Base-by-base conservation (phyloP, 257 asterid genomes). In the Handroanthus guayacan region DNA sequence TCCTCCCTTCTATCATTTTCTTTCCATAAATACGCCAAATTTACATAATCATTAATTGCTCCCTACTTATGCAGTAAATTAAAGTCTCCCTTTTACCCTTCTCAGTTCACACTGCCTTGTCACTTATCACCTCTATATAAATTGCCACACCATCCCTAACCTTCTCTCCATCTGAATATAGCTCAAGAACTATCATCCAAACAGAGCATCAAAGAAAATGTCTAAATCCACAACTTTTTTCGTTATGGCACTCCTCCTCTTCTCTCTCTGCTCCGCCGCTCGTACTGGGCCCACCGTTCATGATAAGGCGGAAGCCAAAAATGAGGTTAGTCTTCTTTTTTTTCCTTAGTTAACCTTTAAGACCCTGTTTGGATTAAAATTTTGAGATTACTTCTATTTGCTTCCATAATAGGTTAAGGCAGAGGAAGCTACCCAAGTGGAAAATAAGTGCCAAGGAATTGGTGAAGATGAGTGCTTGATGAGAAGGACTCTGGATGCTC, bases 401-500 rank as follows among this genome's bases (percentile, higher is more conserved):
- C 37, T 9, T 43, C 34, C 3, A 51, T 43, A 50, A 78, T 52
- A 81, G 82, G 57, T 60, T 20, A 54, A 45, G 39, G 12, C 70
- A 54, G 80, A 77, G 25, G 73, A 44, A 60, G 51, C n/a, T n/a
- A n/a, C 4, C 9, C 56, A 61, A 51, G 77, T 50, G 65, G 88
- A 86, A 80, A 84, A 83, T 37, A 75, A 44, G 62, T 88, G 92
- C 85, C 64, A 64, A 4, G 94, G 90, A 72, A 51, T 82, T 16
- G 79, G 81, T 43, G 88, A 87, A 67, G 92, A 87, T 25, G 92
- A 89, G 79, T 90, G 92, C 67, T 80, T 90, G 81, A 86, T 71
- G 91, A 89, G 92, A 55, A 87, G 90, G 47, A 87, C 89, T 14
- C 80, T 87, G 3, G 82, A 48, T 75, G 97, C 94, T 34, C 94